Conservation (phyloP, 129 eudicot species). For the carrot (Daucus carota) region DH1_v3.0 NC_030387.2:25031001-25031500, state of each 20-base stretch:
- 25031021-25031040: neutral
- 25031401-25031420: constrained; percentile 26
- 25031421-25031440: constrained; percentile 15
- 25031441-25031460: constrained; percentile 30
- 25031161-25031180: neutral
- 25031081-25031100: neutral
- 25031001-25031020: neutral
- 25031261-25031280: neutral
- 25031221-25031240: neutral
- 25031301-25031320: neutral
- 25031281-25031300: neutral
- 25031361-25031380: constrained; percentile 11
- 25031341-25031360: neutral
- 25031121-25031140: neutral
- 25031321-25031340: neutral
- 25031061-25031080: neutral
- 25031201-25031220: neutral
- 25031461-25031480: constrained; percentile 70
- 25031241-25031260: neutral
- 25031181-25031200: neutral
- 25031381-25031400: constrained; percentile 61
- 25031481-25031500: constrained; percentile 90
- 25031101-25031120: neutral
- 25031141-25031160: neutral
- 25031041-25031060: neutral